Evolutionary conservation across 257 asterid genomes (phyloP).

Genomic region (Solanum chilense): DNA sequence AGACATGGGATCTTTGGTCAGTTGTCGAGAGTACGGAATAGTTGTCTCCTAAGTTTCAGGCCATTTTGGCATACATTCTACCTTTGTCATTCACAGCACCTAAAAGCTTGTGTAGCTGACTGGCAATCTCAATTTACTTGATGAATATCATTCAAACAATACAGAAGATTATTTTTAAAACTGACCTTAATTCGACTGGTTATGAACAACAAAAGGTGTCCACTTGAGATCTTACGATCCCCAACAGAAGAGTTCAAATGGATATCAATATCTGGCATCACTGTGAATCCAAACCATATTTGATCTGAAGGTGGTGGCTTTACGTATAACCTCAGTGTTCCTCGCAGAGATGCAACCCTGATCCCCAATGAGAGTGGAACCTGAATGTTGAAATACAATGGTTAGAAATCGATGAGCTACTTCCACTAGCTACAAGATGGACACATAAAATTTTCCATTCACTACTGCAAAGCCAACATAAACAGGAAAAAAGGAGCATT

Average conservation of each 20-base stretch:
- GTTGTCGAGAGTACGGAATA: neutral
- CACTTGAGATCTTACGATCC: conserved; percentile 73
- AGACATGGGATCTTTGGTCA: neutral
- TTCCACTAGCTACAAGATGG: neutral
- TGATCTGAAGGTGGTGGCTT: conserved; percentile 98
- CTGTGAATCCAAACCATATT: conserved; percentile 81
- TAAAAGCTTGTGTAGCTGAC: neutral
- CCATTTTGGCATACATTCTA: neutral
- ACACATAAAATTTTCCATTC: neutral
- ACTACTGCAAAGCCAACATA: neutral
- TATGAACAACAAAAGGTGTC: conserved; percentile 59
- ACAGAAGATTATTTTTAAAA: neutral
- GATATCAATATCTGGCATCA: conserved; percentile 86
- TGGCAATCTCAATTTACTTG: neutral
- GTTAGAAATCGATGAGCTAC: neutral
- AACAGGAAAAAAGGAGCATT: neutral
- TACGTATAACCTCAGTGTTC: conserved; percentile 62
- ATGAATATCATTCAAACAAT: neutral
- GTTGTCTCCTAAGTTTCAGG: neutral
- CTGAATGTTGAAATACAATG: conserved; percentile 29
- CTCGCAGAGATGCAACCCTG: conserved; percentile 65
- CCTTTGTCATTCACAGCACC: neutral
- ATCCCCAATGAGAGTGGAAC: conserved; percentile 79
- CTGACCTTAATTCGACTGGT: conserved; percentile 80
- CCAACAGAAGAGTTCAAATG: conserved; percentile 77